These are phyloP conservation scores for Syncephalastrum sp. DNA, from an alignment of 371 early-diverging fungal species.

Conservation along the genomic window DNA sequence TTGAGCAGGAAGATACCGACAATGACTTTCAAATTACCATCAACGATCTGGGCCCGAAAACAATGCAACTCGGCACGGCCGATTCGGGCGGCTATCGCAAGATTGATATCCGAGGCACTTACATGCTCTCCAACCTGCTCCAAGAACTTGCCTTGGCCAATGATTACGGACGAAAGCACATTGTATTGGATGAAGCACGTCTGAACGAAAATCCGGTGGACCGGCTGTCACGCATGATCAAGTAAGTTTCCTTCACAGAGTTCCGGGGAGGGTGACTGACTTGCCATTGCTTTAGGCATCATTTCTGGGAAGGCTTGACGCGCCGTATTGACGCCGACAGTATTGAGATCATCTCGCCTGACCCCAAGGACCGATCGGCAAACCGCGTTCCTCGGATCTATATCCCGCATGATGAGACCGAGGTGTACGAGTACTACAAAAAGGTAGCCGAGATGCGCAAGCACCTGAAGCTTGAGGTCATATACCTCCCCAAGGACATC, in stretches of 20 bases:
- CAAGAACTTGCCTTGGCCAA: conserved; percentile 90
- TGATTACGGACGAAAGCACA: conserved; percentile 77
- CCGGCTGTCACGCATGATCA: conserved; percentile 83
- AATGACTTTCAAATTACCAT: conserved; percentile 91
- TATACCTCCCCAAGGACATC: conserved; percentile 77
- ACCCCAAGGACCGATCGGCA: conserved; percentile 83
- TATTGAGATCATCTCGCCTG: conserved; percentile 80
- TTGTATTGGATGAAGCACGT: conserved; percentile 79
- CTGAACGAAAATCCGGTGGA: conserved; percentile 91
- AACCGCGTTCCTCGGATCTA: conserved; percentile 81
- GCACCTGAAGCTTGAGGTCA: conserved; percentile 76
- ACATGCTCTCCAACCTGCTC: conserved; percentile 86
- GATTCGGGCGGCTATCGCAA: conserved; percentile 79
- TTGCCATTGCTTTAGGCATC: conserved; percentile 39
- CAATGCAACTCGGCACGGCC: conserved; percentile 79
- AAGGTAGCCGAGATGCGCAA: conserved; percentile 59
- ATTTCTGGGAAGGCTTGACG: conserved; percentile 92
- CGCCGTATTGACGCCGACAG: conserved; percentile 89
- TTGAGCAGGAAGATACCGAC: conserved; percentile 91
- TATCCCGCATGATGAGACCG: conserved; percentile 77
- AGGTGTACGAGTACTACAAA: conserved; percentile 76
- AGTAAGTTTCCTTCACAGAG: neutral
- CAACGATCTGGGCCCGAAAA: conserved; percentile 87
- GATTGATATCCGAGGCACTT: conserved; percentile 89
- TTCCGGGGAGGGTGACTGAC: no score